phyloP scores from a whole-genome alignment of 371 early-diverging fungal species.

The Amoeboaphelidium protococcarum region DNA sequence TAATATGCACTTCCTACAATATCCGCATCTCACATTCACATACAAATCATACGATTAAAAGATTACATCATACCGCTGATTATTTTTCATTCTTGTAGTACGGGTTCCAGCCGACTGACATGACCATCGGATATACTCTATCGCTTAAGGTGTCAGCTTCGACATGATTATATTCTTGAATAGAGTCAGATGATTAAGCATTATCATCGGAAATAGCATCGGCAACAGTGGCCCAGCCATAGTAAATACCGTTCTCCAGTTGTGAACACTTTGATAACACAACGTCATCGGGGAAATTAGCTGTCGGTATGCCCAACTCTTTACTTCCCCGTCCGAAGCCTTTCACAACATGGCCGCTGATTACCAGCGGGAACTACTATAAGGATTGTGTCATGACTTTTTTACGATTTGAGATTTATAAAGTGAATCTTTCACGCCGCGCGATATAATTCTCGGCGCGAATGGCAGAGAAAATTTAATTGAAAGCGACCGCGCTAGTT shows the following conservation, averaged over 20 bases:
- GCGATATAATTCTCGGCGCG: too few relatives aligned
- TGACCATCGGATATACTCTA: conserved; percentile 65
- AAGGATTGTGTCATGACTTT: too few relatives aligned
- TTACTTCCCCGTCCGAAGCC: conserved; percentile 88
- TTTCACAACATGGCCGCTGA: conserved; percentile 47
- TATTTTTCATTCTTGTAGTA: conserved; percentile 85
- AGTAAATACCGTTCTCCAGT: conserved; percentile 69
- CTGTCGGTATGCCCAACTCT: conserved; percentile 92
- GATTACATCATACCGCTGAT: conserved; percentile 35
- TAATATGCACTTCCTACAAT: conserved; percentile 69
- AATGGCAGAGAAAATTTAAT: too few relatives aligned
- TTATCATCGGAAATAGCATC: conserved; percentile 3
- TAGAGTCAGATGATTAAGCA: too few relatives aligned
- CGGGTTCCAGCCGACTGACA: conserved; percentile 77
- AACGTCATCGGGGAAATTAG: conserved; percentile 61
- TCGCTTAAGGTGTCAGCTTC: too few relatives aligned
- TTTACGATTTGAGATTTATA: too few relatives aligned
- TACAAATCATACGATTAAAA: neutral
- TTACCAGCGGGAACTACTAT: conserved; percentile 12
- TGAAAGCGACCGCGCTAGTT: too few relatives aligned
- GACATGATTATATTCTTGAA: too few relatives aligned
- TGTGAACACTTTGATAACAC: too few relatives aligned
- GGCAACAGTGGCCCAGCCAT: conserved; percentile 65
- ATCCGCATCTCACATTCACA: neutral
- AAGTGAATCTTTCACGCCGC: too few relatives aligned